Evolutionary conservation across 345 rosid genomes (phyloP), one percentile per base, ranked within the genome.

Genomic region (Euphorbia tirucalli): DNA sequence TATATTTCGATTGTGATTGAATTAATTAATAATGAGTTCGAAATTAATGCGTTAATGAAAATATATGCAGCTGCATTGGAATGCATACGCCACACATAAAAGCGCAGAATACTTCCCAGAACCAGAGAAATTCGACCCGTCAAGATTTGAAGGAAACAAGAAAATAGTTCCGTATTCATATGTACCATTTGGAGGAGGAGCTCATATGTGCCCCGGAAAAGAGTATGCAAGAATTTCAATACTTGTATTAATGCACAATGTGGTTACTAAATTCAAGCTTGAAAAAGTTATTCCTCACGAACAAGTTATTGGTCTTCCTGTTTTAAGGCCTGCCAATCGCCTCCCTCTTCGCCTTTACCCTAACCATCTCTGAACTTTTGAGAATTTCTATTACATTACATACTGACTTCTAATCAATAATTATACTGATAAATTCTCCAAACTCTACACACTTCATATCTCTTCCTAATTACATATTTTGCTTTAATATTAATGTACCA

Each of bases 191-290:
- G 74, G 74, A 28, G 74, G 74, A 48, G 74, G 74, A 32, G 67
- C 60, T 22, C 74, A 71, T 61, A 71, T 71, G 74, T 71, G 74
- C 31, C 74, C 74, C 5, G 74, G 74, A 5, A 71, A 71, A 61
- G 74, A 71, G 13, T 71, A 71, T 24, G 74, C 74, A 3, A 8
- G 74, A 30, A 48, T 71, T 71, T 57, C 74, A 28, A 61, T 71
- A n/a, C 74, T 71, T 6, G 67, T 62, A 1, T 48, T 71, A 59
- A 56, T 61, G 67, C 74, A 71, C 25, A 19, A 71, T 32, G 74
- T 71, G 48, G 67, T 71, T n/a, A 71, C 59, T 0, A 71, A 61
- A 11, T 71, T 71, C 65, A 71, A 14, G 60, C 14, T 71, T 21
- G 60, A 71, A n/a, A 61, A 60, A 25, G 74, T 71, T 55, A 59